Base-by-base conservation (phyloP, 225 moss, liverwort and hornwort species). In the Ulota crispa region DNA sequence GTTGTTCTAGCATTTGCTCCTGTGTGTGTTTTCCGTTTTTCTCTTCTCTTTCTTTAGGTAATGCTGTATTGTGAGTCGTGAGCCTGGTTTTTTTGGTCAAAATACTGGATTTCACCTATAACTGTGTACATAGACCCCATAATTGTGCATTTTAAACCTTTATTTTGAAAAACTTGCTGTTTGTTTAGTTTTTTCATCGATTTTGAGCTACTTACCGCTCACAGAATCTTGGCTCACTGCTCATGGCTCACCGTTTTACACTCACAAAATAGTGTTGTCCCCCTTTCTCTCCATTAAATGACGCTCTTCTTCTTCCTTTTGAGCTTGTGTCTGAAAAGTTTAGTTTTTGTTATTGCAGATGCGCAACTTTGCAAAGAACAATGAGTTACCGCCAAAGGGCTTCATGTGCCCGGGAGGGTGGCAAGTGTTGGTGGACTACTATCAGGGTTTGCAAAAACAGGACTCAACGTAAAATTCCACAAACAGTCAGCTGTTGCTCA, bases 361-460 rank as follows among this genome's bases (percentile, higher is more conserved):
- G 99, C 96, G 99, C 80, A 99, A 92, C 34, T 99, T 96, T 41
- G 99, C 99, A 2, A 94, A 89, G 86, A 88, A 26, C 7, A 92
- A 94, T 55, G 94, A 90, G 76, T 86, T 81, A 75, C 96, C 92
- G 42, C 99, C 99, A 62, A 86, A 96, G 63, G 99, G 99, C 32
- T 99, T 99, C 80, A 99, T 99, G 99, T 96, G 99, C 86, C 92
- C 93, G 42, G 94, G 96, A 80, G 99, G 99, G 37, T 99, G 99
- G 99, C 91, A 96, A 84, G 99, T 99, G 45, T 75, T 99, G 83
- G 99, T 99, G 43, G 94, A 99, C 52, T 99, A 99, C 84, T 99
- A 99, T 76, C 93, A 89, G 83, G 92, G 93, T 39, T 76, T 99
- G 69, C 83, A 83, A 80, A 63, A 86, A 64, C 85, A 93, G 68